phyloP scores from a whole-genome alignment of 441 rosid genomes.

The Populus tomentosa region DNA sequence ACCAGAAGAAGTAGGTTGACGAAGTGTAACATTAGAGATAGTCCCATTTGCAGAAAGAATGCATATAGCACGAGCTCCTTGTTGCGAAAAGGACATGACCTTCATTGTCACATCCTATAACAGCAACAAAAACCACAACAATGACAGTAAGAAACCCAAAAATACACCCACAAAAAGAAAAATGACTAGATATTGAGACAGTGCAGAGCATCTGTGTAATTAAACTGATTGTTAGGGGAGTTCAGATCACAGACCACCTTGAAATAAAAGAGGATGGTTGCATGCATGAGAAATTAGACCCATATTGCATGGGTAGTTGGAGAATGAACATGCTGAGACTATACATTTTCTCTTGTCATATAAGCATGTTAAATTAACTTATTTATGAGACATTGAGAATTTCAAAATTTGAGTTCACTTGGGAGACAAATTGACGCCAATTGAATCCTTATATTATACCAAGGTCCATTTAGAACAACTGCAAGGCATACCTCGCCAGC shows the following conservation, averaged over 20 bases:
- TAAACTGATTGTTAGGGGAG: background rate
- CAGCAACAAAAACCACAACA: constrained; percentile 2
- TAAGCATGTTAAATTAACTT: background rate
- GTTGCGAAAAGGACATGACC: constrained; percentile 88
- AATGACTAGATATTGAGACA: background rate
- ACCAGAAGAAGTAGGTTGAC: constrained; percentile 81
- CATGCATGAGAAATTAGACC: background rate
- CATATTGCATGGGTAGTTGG: too few relatives aligned
- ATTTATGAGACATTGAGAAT: background rate
- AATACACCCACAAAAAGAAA: background rate
- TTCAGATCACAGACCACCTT: background rate
- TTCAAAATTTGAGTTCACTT: background rate
- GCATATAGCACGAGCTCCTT: constrained; percentile 85
- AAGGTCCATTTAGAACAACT: background rate
- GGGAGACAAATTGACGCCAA: background rate
- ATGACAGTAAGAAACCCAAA: background rate
- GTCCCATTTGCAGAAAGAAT: constrained; percentile 87
- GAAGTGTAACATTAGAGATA: constrained; percentile 88
- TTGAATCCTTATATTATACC: background rate
- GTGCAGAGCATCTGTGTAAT: background rate
- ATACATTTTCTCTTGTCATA: background rate
- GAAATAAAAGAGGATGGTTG: background rate
- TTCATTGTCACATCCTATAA: constrained; percentile 89
- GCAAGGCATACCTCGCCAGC: constrained; percentile 76
- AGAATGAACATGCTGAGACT: background rate